Base-by-base conservation (phyloP, 164 flowering plant genomes). In the Sedum album region DNA sequence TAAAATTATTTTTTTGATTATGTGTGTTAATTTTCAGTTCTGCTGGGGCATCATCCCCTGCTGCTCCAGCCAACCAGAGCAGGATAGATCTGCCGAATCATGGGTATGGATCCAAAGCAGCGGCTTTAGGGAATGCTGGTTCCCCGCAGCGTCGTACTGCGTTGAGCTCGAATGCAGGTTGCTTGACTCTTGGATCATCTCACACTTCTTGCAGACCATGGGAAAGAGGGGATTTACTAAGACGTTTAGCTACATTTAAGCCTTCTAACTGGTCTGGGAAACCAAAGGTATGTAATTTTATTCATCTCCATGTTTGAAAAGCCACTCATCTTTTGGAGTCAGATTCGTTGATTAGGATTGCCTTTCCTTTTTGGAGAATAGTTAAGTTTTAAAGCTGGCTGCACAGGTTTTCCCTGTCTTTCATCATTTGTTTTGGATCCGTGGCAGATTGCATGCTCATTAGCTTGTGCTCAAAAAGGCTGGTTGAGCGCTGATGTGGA, bases 41-140 rank as follows among this genome's bases (percentile, higher is more conserved):
- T 77, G 99, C 84, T 67, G 99, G 99, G 74, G 97, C 96, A 73
- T 88, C 97, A 11, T 90, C 97, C 55, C 96, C 97, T 72, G 88
- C 96, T 76, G 80, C 81, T 72, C 96, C 90, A 9, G 66, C 83
- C 44, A 89, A 85, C 79, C 72, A 75, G 75, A 90, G 94, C 63
- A 84, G 88, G 78, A 66, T 81, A 42, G 92, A 92, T 63, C 80
- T 91, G 83, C 72, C 82, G 28, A 83, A 81, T 64, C 85, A 84
- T 74, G 97, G 87, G 23, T 89, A 84, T 51, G 82, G 84, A 71
- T 91, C 98, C 44, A 89, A 86, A 77, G 97, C 83, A 28, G 93
- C 77, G 28, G 86, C 96, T 68, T 68, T 80, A 38, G 86, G 93
- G n/a, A 79, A 76, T 73, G 80, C 77, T 77, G 93, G 88, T 69